These are phyloP conservation scores for Candida berthetii DNA, from an alignment of 805 yeast species.

Conservation along the genomic window DNA sequence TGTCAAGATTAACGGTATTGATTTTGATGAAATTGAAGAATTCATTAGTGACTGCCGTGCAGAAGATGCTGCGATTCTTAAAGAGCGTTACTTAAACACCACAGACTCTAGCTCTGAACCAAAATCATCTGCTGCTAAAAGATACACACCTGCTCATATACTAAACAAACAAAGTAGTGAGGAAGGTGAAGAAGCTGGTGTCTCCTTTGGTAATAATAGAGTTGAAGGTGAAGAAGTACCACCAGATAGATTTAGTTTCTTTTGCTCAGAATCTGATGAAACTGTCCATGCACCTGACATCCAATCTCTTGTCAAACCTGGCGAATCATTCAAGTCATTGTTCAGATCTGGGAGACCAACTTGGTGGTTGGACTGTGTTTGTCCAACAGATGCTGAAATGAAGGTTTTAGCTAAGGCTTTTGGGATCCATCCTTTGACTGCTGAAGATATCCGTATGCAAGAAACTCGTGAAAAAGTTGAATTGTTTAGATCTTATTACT, in stretches of 20 bases:
- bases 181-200: constrained; percentile 18
- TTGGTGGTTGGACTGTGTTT: constrained; percentile 95
- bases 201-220: constrained; percentile 33
- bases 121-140: constrained; percentile 46
- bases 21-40: constrained; percentile 85
- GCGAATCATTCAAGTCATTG: constrained; percentile 58
- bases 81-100: constrained; percentile 10
- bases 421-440: constrained; percentile 96
- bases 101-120: constrained; percentile 27
- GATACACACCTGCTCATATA: constrained; percentile 44
- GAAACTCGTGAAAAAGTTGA: constrained; percentile 98
- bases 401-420: constrained; percentile 86
- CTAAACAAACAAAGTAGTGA: background rate
- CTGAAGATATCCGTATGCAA: constrained; percentile 94
- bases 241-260: constrained; percentile 82
- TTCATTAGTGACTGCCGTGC: constrained; percentile 59
- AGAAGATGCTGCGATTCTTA: constrained; percentile 30
- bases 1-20: constrained; percentile 67
- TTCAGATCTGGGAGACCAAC: constrained; percentile 70
- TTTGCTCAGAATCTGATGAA: constrained; percentile 75
- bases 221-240: constrained; percentile 30
- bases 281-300: constrained; percentile 88
- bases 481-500: constrained; percentile 81
- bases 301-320: constrained; percentile 65
- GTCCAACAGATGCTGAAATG: constrained; percentile 96